Evolutionary conservation across 2,329 filamentous ascomycete genomes (phyloP).

Genomic region (Ophiostoma tasmaniense): DNA sequence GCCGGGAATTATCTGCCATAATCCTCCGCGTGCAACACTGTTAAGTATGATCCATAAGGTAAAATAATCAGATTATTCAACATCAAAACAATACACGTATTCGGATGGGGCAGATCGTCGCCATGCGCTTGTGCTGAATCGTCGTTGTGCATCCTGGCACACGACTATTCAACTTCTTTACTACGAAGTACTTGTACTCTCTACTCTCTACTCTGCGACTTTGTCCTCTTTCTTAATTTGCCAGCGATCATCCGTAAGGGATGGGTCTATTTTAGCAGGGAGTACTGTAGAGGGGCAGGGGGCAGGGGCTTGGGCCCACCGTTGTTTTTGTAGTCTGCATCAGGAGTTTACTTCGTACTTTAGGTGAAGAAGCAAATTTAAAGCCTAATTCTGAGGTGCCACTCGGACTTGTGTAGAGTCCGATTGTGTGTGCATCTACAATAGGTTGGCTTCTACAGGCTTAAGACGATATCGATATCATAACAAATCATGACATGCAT

Average conservation of each 20-base stretch:
- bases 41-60: no score
- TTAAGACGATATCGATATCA: not conserved
- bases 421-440: not conserved
- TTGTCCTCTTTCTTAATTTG: constrained; percentile 1
- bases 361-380: no score
- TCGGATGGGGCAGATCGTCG: not conserved
- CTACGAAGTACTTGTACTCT: no score
- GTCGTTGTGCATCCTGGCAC: not conserved
- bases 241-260: constrained; percentile 4
- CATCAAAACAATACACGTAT: no score
- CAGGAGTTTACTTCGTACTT: no score
- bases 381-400: no score
- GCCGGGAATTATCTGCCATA: not conserved
- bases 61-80: no score
- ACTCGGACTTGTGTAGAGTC: not conserved
- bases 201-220: no score
- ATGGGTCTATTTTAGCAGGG: not conserved
- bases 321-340: no score
- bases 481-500: not conserved
- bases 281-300: not conserved
- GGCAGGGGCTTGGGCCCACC: not conserved
- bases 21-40: not conserved
- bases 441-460: not conserved
- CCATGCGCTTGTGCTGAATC: not conserved
- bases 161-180: no score